Evolutionary conservation across 331 rosid species (phyloP), one percentile per base, ranked within the genome.

Genomic region (Ulmus americana): DNA sequence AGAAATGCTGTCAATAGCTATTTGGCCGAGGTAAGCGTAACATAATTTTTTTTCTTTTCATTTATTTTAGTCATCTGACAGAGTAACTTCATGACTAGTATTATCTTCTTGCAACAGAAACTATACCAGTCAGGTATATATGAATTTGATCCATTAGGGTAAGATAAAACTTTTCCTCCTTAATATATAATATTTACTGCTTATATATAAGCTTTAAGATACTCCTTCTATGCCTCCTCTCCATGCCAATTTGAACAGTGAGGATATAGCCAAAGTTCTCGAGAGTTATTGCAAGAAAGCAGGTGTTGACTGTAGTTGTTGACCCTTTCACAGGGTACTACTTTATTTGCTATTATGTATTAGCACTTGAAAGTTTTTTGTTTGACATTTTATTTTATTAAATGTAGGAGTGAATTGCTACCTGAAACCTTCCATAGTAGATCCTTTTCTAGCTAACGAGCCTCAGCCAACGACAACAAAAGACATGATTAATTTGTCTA

Each of bases 391-490:
- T 38, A 42, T 47, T 64, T 42, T 39, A 35, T 10, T 60, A 58
- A 22, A 63, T 70, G 69, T 78, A 85, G 98, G 98, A 15, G 88
- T 76, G 46, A 94, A 94, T 63, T 94, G 98, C 84, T 94, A 95
- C 70, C 57, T 94, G 45, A 82, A 61, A 57, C 82, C 95, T 59
- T 82, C 95, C 11, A 74, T 85, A 39, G 74, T 88, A 9, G 85
- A 76, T 42, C 64, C 64, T 2, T 84, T 87, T 72, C 77, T 94
- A 70, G 86, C 76, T 20, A 89, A 89, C 12, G 98, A 94, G 70
- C 95, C 95, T 68, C 98, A 89, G 71, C 76, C 98, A 63, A 74
- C 95, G 5, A 84, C 98, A 47, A 94, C 95, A 11, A 87, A 89
- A 79, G 83, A 83, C 85, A 74, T 85, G 90, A 69, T 94, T 48